Conservation (phyloP, 73 alveolate genomes). For the Paramecium sexaurelia region DNA sequence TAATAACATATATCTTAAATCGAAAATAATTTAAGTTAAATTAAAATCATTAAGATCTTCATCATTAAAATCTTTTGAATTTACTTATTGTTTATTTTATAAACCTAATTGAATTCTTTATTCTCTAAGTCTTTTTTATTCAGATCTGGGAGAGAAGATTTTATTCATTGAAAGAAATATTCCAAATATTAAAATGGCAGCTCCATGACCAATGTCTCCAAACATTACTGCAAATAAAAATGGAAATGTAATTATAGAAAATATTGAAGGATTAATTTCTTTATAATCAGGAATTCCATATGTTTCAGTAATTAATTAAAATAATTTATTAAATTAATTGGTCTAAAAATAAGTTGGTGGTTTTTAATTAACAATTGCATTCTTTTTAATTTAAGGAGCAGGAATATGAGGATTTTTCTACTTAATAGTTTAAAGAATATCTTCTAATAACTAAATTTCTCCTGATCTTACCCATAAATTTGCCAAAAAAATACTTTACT, state of each 20-base stretch:
- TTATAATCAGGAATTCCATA: conserved; percentile 97
- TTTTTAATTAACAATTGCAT: conserved; percentile 56
- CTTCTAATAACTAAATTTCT: conserved; percentile 54
- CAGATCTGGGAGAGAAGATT: conserved; percentile 66
- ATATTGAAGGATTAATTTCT: conserved; percentile 97
- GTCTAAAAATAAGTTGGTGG: conserved; percentile 93
- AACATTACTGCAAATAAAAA: conserved; percentile 98
- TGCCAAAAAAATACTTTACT: conserved; percentile 70
- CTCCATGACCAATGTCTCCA: conserved; percentile 99
- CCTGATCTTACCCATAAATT: conserved; percentile 74
- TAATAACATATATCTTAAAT: conserved; percentile 83
- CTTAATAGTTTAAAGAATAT: conserved; percentile 64
- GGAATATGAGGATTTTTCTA: conserved; percentile 68
- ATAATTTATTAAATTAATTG: conserved; percentile 91
- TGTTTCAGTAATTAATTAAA: conserved; percentile 94
- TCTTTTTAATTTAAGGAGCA: conserved; percentile 73
- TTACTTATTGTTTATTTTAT: not conserved
- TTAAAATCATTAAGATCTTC: conserved; percentile 44
- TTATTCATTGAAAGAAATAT: conserved; percentile 73
- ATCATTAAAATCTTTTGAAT: conserved; percentile 9
- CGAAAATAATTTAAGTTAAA: conserved; percentile 48
- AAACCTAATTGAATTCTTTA: not conserved
- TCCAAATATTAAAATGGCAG: conserved; percentile 77
- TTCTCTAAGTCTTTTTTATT: not conserved
- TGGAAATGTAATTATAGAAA: conserved; percentile 96